Conservation (phyloP, 768 basidiomycete genomes). For the Panellus pusillus region DNA sequence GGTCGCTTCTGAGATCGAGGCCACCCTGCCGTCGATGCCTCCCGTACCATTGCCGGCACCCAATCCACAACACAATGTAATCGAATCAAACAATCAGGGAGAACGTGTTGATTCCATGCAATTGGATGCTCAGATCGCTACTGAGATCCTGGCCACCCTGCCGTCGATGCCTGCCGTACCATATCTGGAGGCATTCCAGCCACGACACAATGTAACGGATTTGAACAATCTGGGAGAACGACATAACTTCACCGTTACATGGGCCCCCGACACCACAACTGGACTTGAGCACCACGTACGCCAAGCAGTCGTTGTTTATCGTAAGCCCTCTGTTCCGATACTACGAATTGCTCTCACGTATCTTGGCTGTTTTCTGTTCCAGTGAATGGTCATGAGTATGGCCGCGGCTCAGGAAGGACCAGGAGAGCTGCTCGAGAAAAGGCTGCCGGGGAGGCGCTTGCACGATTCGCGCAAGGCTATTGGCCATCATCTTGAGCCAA, state of each 20-base stretch:
- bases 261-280: constrained; percentile 4
- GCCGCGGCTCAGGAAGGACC: constrained; percentile 20
- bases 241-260: constrained; percentile 3
- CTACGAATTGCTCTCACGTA: no score
- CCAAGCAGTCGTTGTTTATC: constrained; percentile 29
- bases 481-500: background rate
- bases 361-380: background rate
- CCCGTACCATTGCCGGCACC: no score
- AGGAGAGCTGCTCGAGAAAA: constrained; percentile 25
- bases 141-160: no score
- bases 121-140: no score
- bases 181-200: no score
- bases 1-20: no score
- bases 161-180: no score
- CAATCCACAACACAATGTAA: no score
- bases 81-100: no score
- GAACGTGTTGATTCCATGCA: no score
- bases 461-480: background rate
- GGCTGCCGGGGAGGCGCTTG: constrained; percentile 25
- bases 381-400: constrained; percentile 27
- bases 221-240: constrained; percentile 22
- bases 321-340: constrained; percentile 22
- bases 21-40: no score
- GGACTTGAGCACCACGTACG: constrained; percentile 27
- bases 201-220: constrained; percentile 15